A percentile compares a stretch with the other conserved stretches of the same genome.
Conservation (phyloP, 805 yeast species). For the Ogataea allantospora region DNA sequence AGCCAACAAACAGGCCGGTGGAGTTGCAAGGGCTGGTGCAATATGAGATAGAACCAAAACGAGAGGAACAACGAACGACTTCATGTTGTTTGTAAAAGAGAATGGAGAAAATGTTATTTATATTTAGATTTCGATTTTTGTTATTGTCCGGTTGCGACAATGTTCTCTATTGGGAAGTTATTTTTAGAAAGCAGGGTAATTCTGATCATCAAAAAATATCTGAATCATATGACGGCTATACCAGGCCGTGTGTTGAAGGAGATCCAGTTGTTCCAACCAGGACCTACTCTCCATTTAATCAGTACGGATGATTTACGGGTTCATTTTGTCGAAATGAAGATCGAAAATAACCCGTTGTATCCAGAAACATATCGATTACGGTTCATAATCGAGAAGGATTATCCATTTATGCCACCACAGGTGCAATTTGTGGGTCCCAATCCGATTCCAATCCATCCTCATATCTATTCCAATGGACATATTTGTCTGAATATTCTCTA, state of each 20-base stretch:
- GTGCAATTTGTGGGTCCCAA: constrained; percentile 46
- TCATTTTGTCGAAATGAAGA: constrained; percentile 39
- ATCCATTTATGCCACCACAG: constrained; percentile 61
- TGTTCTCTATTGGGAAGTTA: constrained; percentile 6
- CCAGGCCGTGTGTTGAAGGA: constrained; percentile 22
- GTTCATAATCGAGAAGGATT: constrained; percentile 41
- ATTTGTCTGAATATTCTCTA: constrained; percentile 71
- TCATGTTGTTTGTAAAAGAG: constrained; percentile 14
- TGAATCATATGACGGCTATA: constrained; percentile 4
- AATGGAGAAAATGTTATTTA: constrained; percentile 3
- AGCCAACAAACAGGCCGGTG: constrained; percentile 91
- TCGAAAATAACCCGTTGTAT: constrained; percentile 38
- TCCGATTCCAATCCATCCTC: constrained; percentile 68
- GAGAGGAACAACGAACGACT: constrained; percentile 23
- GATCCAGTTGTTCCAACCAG: constrained; percentile 16
- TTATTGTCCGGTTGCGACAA: constrained; percentile 4
- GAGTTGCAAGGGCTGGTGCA: constrained; percentile 53
- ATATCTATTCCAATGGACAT: constrained; percentile 73
- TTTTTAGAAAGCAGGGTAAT: constrained; percentile 12
- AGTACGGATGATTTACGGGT: constrained; percentile 15
- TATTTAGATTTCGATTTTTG: constrained; percentile 1
- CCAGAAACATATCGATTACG: constrained; percentile 40
- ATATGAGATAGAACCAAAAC: constrained; percentile 39
- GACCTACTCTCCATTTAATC: constrained; percentile 13
- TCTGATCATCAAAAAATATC: neutral